Conservation (phyloP, 148 eudicot genomes). For the Diospyros kaki region DNA sequence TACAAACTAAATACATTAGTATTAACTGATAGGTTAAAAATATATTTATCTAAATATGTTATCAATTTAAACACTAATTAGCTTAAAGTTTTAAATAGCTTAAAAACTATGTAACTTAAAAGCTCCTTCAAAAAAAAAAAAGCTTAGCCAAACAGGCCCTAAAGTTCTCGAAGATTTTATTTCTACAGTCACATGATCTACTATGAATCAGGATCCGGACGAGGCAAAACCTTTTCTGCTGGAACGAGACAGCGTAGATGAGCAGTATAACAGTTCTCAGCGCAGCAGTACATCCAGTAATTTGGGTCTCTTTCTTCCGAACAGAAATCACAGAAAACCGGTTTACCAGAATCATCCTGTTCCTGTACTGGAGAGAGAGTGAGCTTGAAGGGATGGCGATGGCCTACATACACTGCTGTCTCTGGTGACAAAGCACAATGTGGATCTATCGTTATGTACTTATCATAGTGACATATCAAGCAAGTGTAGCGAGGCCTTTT, state of each 20-base stretch:
- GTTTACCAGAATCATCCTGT: not conserved
- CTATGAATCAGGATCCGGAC: too few species aligned
- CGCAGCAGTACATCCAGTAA: conserved; percentile 4
- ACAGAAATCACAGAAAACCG: not conserved
- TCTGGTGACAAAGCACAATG: not conserved
- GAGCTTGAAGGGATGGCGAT: not conserved
- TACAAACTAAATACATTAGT: too few species aligned
- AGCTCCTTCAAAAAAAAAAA: too few species aligned
- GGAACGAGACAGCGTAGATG: conserved; percentile 6
- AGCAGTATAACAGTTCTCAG: not conserved
- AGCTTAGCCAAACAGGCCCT: too few species aligned
- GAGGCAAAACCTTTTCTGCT: not conserved
- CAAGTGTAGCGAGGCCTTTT: not conserved
- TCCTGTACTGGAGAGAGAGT: not conserved
- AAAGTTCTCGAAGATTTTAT: too few species aligned
- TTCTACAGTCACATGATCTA: too few species aligned
- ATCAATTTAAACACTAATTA: too few species aligned
- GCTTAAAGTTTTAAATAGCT: too few species aligned
- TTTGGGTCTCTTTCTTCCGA: not conserved
- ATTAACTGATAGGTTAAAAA: too few species aligned
- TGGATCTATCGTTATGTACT: not conserved
- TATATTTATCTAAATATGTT: too few species aligned
- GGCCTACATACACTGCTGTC: not conserved
- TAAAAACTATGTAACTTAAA: too few species aligned
- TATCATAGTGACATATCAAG: not conserved